Evolutionary conservation across 2,329 filamentous ascomycete genomes (phyloP), one percentile per base, ranked within the genome.

Genomic region (Metarhizium guizhouense): DNA sequence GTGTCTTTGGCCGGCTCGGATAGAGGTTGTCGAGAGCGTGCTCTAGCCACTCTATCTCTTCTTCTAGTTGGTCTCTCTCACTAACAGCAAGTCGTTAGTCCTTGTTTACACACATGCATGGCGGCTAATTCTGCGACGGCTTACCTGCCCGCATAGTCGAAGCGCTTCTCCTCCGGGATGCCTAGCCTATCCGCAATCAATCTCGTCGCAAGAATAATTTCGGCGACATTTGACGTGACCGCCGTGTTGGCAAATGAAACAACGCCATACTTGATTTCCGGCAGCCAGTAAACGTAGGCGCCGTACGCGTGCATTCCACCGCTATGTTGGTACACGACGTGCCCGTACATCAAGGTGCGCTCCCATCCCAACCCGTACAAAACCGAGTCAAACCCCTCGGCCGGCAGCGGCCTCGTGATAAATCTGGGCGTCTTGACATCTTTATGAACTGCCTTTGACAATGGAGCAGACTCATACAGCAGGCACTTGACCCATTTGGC

Each of bases 401-500:
- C 40, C 2, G 56, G 56, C 36, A 54, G 47, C 13, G 53, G 14
- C 32, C 6, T 50, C 16, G 53, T 38, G 11, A 79, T 64, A 4
- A 70, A 54, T 1, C 68, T 56, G 4, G 70, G 66, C 13, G 47
- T 65, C 36, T 63, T 63, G 16, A 74, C 62, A 16, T 70, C 67
- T 7, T 56, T 40, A 53, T 70, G 67, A 3, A 62, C 63, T 0
- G 51, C 58, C 10, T 59, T 32, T 1, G 66, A 65, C 7, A 70
- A 60, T 2, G 66, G 66, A 6, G 40, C 54, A 0, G 52, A 40
- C 53, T 64, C 48, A 10, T 70, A 62, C 32, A 83, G 65, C 29
- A 82, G 67, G 20, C 74, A 76, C 38, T 68, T 67, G 3, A 81
- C 60, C 80, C 80, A 84, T 60, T 73, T 74, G 3, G 71, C 63